A percentile compares a stretch with the other conserved stretches of the same genome.
phyloP scores from a whole-genome alignment of 2,329 filamentous ascomycete genomes.

The Helicocarpus griseus region DNA sequence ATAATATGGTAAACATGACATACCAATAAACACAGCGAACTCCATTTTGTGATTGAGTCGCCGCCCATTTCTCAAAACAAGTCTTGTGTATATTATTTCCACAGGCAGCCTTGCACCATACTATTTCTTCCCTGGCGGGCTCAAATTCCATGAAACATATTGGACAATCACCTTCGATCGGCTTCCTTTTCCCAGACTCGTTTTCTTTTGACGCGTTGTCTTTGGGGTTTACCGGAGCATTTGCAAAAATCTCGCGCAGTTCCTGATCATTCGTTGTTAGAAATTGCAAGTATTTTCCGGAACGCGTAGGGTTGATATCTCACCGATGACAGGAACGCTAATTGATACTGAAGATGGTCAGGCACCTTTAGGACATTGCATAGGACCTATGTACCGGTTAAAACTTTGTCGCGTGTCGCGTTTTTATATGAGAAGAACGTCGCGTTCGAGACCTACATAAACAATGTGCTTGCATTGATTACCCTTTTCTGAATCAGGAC shows the following conservation, averaged over 20 bases:
- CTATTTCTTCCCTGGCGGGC: conserved; percentile 35
- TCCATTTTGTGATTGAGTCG: conserved; percentile 15
- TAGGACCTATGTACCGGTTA: conserved; percentile 36
- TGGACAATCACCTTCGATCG: conserved; percentile 52
- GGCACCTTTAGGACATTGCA: conserved; percentile 49
- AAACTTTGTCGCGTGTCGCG: background rate
- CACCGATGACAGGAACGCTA: conserved; percentile 47
- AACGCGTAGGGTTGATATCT: conserved; percentile 8
- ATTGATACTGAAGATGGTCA: conserved; percentile 47
- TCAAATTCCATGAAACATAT: conserved; percentile 52
- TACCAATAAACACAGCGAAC: conserved; percentile 40
- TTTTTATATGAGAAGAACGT: background rate
- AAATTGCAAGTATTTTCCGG: background rate
- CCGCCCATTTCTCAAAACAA: conserved; percentile 48
- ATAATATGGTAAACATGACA: conserved; percentile 7
- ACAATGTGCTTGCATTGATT: conserved; percentile 57
- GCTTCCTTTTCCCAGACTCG: conserved; percentile 43
- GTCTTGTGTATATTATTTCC: conserved; percentile 53
- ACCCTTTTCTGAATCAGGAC: conserved; percentile 45
- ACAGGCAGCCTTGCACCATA: conserved; percentile 52
- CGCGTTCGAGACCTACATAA: conserved; percentile 36
- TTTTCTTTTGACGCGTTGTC: conserved; percentile 25
- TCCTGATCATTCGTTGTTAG: conserved; percentile 29
- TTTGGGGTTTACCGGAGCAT: conserved; percentile 42
- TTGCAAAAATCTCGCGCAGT: conserved; percentile 45